Percentiles rank a stretch among this genome's conserved stretches.
phyloP scores from a whole-genome alignment of 2,329 filamentous ascomycete genomes.

The Xylariaceae sp. region DNA sequence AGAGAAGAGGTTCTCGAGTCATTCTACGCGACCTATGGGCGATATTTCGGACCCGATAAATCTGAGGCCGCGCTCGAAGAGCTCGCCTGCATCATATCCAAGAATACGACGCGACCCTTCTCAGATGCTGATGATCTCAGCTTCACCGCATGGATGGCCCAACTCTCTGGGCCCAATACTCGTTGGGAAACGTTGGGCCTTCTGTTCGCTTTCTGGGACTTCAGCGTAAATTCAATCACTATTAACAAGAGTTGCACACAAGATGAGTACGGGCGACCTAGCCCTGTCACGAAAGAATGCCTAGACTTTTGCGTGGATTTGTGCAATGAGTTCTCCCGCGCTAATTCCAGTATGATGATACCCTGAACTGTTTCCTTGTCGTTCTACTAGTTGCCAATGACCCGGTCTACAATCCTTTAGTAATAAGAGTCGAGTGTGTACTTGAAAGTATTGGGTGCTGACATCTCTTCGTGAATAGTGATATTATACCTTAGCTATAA shows the following conservation, averaged over 20 bases:
- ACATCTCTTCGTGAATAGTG: neutral
- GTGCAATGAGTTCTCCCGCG: slow-evolving; percentile 25
- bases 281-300: slow-evolving; percentile 17
- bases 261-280: slow-evolving; percentile 11
- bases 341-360: slow-evolving; percentile 20
- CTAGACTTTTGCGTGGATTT: slow-evolving; percentile 25
- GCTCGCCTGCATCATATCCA: slow-evolving; percentile 34
- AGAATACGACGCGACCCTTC: slow-evolving; percentile 36
- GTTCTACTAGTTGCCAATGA: neutral
- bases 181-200: slow-evolving; percentile 44
- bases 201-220: slow-evolving; percentile 31
- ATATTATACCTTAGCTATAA: slow-evolving; percentile 7
- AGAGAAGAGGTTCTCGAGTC: slow-evolving; percentile 30
- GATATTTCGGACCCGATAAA: slow-evolving; percentile 24
- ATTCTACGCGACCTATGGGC: slow-evolving; percentile 31
- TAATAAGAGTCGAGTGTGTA: neutral
- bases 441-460: neutral
- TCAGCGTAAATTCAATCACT: slow-evolving; percentile 8
- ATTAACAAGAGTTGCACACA: slow-evolving; percentile 4
- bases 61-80: slow-evolving; percentile 31
- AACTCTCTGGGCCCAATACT: slow-evolving; percentile 36
- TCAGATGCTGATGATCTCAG: slow-evolving; percentile 34
- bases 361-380: too few relatives aligned
- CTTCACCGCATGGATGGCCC: slow-evolving; percentile 35
- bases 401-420: too few relatives aligned